These are phyloP conservation scores for Mycena capillaripes DNA, from an alignment of 768 basidiomycete genomes.

Conservation along the genomic window DNA sequence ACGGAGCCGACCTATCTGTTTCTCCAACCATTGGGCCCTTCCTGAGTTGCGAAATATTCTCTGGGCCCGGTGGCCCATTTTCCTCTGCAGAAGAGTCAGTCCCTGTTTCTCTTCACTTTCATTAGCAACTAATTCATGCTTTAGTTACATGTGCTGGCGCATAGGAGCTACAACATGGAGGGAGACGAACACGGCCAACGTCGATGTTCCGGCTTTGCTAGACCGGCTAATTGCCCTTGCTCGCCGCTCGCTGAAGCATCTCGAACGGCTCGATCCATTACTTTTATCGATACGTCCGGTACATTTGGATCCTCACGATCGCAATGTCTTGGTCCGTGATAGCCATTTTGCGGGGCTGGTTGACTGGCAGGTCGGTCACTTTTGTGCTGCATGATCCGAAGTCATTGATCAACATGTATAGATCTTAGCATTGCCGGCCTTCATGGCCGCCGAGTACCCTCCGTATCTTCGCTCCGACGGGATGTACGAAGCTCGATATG, in stretches of 20 bases:
- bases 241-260: neutral
- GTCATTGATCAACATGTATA: neutral
- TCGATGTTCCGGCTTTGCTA: conserved; percentile 4
- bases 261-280: conserved; percentile 2
- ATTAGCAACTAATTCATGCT: neutral
- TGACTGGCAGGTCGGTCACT: conserved; percentile 5
- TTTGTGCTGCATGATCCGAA: neutral
- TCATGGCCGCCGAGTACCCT: conserved; percentile 8
- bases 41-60: neutral
- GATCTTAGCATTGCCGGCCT: conserved; percentile 6
- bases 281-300: conserved; percentile 4
- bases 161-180: conserved; percentile 5
- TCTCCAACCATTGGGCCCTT: neutral
- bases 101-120: neutral
- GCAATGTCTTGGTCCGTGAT: conserved; percentile 2
- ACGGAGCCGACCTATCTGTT: neutral
- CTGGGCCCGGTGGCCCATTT: neutral
- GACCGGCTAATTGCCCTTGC: neutral
- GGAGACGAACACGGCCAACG: neutral
- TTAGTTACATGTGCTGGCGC: conserved; percentile 7
- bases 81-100: conserved; percentile 5
- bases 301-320: conserved; percentile 13
- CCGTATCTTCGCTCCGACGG: conserved; percentile 10
- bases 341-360: conserved; percentile 12
- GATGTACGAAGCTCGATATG: conserved; percentile 9